Conservation (phyloP, 2,329 filamentous ascomycete species). For the Sporothrix variecibatus region DNA sequence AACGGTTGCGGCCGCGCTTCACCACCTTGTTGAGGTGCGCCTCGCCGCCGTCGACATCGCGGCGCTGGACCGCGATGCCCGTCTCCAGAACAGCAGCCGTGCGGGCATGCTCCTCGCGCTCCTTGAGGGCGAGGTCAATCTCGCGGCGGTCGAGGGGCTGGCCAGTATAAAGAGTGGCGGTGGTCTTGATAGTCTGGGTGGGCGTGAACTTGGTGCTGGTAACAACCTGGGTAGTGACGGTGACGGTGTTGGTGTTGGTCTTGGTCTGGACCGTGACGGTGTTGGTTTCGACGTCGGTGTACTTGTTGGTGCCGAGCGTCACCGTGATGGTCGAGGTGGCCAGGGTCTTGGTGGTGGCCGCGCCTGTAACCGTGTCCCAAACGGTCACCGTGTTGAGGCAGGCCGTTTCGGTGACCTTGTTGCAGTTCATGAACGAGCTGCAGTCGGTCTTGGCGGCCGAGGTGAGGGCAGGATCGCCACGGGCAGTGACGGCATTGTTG, state of each 20-base stretch:
- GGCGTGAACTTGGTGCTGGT: neutral
- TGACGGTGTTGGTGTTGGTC: neutral
- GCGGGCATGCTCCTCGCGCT: neutral
- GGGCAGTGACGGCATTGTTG: conserved; percentile 22
- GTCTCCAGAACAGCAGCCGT: neutral
- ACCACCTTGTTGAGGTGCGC: neutral
- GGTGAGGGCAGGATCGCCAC: neutral
- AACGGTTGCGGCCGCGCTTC: neutral
- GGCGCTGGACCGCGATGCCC: neutral
- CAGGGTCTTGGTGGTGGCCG: conserved; percentile 14
- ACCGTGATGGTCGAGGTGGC: neutral
- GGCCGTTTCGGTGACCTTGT: conserved; percentile 14
- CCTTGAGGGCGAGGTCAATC: neutral
- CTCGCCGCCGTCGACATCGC: no score
- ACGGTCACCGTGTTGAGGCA: neutral
- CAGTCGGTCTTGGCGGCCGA: conserved; percentile 25
- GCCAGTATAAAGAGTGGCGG: conserved; percentile 1
- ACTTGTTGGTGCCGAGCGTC: neutral
- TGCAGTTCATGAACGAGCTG: conserved; percentile 24
- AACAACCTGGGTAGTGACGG: neutral
- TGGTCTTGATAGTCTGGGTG: neutral
- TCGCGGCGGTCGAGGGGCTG: conserved; percentile 1
- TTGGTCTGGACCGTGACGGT: conserved; percentile 13
- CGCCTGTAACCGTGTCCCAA: neutral
- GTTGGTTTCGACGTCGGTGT: neutral